Conservation (phyloP, 768 basidiomycete genomes). For the Suillus ampliporus region DNA sequence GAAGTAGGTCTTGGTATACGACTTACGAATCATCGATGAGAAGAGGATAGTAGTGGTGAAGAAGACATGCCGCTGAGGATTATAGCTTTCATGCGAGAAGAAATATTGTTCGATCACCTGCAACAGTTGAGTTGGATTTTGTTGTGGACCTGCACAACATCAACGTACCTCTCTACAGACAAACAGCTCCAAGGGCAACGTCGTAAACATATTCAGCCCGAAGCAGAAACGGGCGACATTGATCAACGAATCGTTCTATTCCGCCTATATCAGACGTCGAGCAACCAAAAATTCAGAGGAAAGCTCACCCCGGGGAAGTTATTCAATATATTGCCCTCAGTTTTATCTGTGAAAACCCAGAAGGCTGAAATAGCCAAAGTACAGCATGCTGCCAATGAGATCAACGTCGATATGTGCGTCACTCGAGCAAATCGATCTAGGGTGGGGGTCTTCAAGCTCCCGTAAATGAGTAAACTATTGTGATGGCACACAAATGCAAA, state of each 20-base stretch:
- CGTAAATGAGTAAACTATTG: constrained; percentile 96
- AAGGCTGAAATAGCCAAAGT: constrained; percentile 88
- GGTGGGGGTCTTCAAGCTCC: constrained; percentile 90
- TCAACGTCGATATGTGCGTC: constrained; percentile 87
- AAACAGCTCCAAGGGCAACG: constrained; percentile 93
- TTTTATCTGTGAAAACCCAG: constrained; percentile 88
- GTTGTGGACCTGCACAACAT: background rate
- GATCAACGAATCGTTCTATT: constrained; percentile 82
- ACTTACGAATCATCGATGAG: constrained; percentile 80
- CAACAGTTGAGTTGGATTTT: constrained; percentile 1
- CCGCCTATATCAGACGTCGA: background rate
- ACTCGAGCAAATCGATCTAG: constrained; percentile 92
- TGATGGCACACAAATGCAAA: constrained; percentile 98
- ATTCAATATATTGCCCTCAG: constrained; percentile 95
- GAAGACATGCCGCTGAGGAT: constrained; percentile 81
- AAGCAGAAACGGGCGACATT: constrained; percentile 95
- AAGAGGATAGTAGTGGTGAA: constrained; percentile 88
- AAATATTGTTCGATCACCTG: constrained; percentile 96
- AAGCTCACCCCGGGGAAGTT: constrained; percentile 78
- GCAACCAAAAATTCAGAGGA: background rate
- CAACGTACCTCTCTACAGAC: constrained; percentile 88
- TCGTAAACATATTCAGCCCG: constrained; percentile 98
- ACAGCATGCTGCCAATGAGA: constrained; percentile 86
- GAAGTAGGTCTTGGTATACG: background rate
- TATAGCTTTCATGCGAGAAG: constrained; percentile 88